Conservation (phyloP, 129 eudicot genomes). For the Flaveria ramosissima region DNA sequence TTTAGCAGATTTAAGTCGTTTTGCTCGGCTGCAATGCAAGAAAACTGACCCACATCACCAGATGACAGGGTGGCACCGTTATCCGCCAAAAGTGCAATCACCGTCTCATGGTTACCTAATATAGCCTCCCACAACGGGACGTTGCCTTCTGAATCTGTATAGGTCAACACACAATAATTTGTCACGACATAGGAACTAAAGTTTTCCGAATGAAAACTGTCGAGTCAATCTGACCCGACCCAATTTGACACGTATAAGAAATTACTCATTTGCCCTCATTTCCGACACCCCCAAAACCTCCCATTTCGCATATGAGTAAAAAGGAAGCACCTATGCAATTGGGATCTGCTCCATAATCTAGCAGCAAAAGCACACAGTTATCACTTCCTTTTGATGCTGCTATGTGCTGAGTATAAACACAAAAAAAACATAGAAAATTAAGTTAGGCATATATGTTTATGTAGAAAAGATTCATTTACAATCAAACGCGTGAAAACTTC, state of each 20-base stretch:
- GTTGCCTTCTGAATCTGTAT: slow-evolving; percentile 79
- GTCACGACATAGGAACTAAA: neutral
- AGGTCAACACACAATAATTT: slow-evolving; percentile 16
- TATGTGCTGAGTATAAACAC: slow-evolving; percentile 68
- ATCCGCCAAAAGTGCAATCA: slow-evolving; percentile 46
- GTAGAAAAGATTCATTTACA: neutral
- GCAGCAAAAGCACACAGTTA: slow-evolving; percentile 80
- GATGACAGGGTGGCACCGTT: slow-evolving; percentile 63
- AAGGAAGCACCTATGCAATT: slow-evolving; percentile 60
- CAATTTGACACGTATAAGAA: neutral
- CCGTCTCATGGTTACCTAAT: slow-evolving; percentile 47
- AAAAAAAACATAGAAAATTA: neutral
- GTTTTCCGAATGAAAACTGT: neutral
- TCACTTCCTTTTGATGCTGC: slow-evolving; percentile 92
- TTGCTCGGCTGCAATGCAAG: slow-evolving; percentile 77
- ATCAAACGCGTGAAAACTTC: slow-evolving; percentile 13
- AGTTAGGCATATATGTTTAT: neutral
- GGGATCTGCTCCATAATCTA: slow-evolving; percentile 87
- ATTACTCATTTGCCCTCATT: too few relatives aligned
- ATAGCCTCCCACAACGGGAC: slow-evolving; percentile 97
- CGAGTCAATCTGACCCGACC: neutral
- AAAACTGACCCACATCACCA: slow-evolving; percentile 65
- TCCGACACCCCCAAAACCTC: too few relatives aligned
- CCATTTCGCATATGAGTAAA: neutral
- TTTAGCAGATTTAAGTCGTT: slow-evolving; percentile 65